A percentile compares a stretch with the other conserved stretches of the same genome.
Evolutionary conservation across 108 stramenopile genomes (phyloP).

Genomic region (Cyclotella baltica): DNA sequence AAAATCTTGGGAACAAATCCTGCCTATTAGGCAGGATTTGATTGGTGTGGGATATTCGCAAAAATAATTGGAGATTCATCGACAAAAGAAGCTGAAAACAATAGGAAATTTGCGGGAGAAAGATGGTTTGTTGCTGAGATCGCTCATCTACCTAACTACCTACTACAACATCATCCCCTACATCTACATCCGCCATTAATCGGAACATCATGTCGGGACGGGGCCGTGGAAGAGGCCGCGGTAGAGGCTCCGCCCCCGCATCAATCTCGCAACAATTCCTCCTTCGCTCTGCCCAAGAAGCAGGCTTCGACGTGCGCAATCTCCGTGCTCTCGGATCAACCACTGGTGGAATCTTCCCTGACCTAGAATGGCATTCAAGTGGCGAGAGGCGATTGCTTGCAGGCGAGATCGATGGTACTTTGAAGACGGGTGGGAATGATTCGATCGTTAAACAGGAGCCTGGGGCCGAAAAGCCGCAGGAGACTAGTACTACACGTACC

Average conservation of each 20-base stretch:
- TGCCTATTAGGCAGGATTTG: too few relatives aligned
- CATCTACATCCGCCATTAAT: neutral
- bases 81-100: too few relatives aligned
- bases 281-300: slow-evolving; percentile 73
- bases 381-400: slow-evolving; percentile 34
- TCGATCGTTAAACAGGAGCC: slow-evolving; percentile 3
- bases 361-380: slow-evolving; percentile 65
- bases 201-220: slow-evolving; percentile 39
- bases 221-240: slow-evolving; percentile 67
- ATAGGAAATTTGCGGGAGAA: too few relatives aligned
- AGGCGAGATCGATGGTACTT: neutral
- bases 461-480: neutral
- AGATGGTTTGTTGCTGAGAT: too few relatives aligned
- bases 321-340: slow-evolving; percentile 52
- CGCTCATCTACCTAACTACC: neutral
- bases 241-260: slow-evolving; percentile 53
- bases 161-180: neutral
- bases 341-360: slow-evolving; percentile 64
- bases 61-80: too few relatives aligned
- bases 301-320: slow-evolving; percentile 70
- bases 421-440: slow-evolving; percentile 4
- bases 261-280: slow-evolving; percentile 67
- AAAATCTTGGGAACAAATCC: too few relatives aligned
- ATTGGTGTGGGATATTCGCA: too few relatives aligned
- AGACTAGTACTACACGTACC: slow-evolving; percentile 38